These are phyloP conservation scores for Lactifluus volemus DNA, from an alignment of 768 basidiomycete genomes.

Conservation along the genomic window DNA sequence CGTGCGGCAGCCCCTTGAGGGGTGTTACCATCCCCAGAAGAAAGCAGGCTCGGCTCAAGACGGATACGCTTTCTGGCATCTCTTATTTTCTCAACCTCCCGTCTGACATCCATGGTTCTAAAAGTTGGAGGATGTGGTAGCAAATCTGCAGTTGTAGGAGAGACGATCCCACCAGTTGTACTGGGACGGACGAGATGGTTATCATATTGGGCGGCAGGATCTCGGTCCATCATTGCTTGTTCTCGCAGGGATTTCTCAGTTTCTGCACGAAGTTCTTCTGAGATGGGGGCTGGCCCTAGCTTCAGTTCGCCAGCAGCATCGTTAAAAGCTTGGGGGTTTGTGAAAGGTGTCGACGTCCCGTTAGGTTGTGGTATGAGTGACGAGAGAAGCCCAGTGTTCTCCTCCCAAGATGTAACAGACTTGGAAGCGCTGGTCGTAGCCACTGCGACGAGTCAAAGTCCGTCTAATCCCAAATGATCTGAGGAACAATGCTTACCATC, in stretches of 20 bases:
- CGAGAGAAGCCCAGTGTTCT: slow-evolving; percentile 75
- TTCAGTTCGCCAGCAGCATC: slow-evolving; percentile 68
- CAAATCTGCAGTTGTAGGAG: slow-evolving; percentile 64
- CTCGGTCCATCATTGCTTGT: slow-evolving; percentile 67
- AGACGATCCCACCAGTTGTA: slow-evolving; percentile 43
- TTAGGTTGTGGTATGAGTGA: slow-evolving; percentile 61
- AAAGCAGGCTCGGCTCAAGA: slow-evolving; percentile 64
- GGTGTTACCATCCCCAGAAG: slow-evolving; percentile 47
- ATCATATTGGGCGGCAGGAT: slow-evolving; percentile 60
- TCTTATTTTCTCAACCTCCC: slow-evolving; percentile 82
- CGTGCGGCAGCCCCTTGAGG: slow-evolving; percentile 49
- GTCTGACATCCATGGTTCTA: slow-evolving; percentile 76
- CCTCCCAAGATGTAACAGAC: slow-evolving; percentile 68
- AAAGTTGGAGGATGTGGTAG: slow-evolving; percentile 77
- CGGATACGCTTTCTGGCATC: slow-evolving; percentile 91
- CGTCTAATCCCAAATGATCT: slow-evolving; percentile 19
- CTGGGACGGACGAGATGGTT: slow-evolving; percentile 44
- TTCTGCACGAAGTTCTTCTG: slow-evolving; percentile 75
- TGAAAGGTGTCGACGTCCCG: slow-evolving; percentile 40
- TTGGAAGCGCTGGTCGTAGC: slow-evolving; percentile 60
- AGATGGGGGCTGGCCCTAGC: slow-evolving; percentile 72
- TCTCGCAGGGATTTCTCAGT: slow-evolving; percentile 73
- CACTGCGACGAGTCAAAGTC: slow-evolving; percentile 36
- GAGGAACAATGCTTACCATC: slow-evolving; percentile 50
- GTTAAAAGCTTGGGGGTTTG: slow-evolving; percentile 70